phyloP scores from a whole-genome alignment of 2,329 filamentous ascomycete genomes.

The Periconia sp. region DNA sequence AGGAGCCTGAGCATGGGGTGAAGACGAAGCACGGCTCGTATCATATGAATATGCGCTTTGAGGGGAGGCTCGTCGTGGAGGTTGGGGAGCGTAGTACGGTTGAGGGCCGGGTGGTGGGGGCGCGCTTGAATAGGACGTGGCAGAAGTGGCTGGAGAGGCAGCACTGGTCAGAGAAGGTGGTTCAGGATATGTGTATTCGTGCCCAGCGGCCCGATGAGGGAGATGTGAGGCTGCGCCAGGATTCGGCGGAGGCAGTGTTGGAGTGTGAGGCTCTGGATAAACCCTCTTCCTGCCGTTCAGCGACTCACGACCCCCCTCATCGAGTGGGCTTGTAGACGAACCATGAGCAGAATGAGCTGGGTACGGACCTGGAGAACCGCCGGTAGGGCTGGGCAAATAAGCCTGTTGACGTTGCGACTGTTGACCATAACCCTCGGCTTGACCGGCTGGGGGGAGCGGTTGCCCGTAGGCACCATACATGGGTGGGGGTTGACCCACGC shows the following conservation, averaged over 20 bases:
- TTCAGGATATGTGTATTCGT: conserved; percentile 48
- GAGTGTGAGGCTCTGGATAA: conserved; percentile 53
- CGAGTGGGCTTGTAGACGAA: conserved; percentile 37
- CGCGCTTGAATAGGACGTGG: conserved; percentile 43
- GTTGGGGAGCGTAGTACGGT: conserved; percentile 45
- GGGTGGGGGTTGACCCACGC: conserved; percentile 47
- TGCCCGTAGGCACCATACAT: conserved; percentile 57
- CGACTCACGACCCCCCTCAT: conserved; percentile 42
- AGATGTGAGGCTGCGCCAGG: conserved; percentile 47
- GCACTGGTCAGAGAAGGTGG: conserved; percentile 48
- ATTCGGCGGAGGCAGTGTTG: conserved; percentile 52
- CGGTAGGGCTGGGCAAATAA: conserved; percentile 49
- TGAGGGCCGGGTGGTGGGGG: conserved; percentile 35
- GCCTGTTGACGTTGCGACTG: conserved; percentile 40
- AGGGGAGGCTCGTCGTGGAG: conserved; percentile 45
- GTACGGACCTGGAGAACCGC: conserved; percentile 44
- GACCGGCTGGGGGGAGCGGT: conserved; percentile 46
- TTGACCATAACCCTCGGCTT: conserved; percentile 39
- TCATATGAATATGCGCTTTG: conserved; percentile 47
- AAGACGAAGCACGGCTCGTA: conserved; percentile 44
- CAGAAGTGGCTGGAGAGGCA: conserved; percentile 49
- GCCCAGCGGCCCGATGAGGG: conserved; percentile 36
- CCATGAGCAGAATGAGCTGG: conserved; percentile 37
- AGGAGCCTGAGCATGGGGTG: conserved; percentile 44
- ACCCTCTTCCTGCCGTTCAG: conserved; percentile 49